Evolutionary conservation across 1,284 basidiomycete species (phyloP), one percentile per base, ranked within the genome.

Genomic region (Ceratobasidium sp.): DNA sequence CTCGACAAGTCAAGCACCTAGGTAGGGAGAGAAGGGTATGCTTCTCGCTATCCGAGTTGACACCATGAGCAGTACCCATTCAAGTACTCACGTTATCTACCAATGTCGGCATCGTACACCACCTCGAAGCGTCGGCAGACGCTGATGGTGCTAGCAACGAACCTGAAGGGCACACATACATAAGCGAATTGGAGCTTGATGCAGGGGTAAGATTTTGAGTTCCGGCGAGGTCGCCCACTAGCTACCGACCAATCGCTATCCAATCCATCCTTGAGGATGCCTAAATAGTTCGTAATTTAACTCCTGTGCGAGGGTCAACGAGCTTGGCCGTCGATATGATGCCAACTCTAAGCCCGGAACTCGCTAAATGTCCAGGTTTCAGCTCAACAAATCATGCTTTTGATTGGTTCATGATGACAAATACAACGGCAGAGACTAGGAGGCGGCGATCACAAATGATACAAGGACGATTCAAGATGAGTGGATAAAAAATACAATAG

Each of bases 401-500:
- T 40, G 44, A 42, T 64, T 64, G 61, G 61, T 10, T 64, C 20
- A 4, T 15, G 20, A 40, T n/a, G 23, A 64, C 44, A 40, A 44
- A 64, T 64, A 64, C 61, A 64, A 20, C 12, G 28, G 20, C 23
- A 33, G 38, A 15, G 61, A 40, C 61, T 40, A 46, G 12, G 20
- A 42, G 40, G 38, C 40, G 38, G 13, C 10, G 42, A 42, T 26
- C 61, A 33, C 38, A 64, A n/a, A 64, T 64, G 61, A 64, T 64
- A 44, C 17, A 50, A 64, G 61, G 17, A n/a, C 38, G n/a, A 62
- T 62, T 38, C 38, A 9, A 40, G 38, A 40, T 4, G 13, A 26
- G n/a, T 26, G 61, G 40, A 26, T 52, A 64, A 74, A 65, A 73
- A 57, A 74, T 74, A 74, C 71, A 74, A 26, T 54, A 40, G 56